These are phyloP conservation scores for Hyaloscypha bicolor DNA, from an alignment of 495 filamentous ascomycete genomes.

Conservation along the genomic window DNA sequence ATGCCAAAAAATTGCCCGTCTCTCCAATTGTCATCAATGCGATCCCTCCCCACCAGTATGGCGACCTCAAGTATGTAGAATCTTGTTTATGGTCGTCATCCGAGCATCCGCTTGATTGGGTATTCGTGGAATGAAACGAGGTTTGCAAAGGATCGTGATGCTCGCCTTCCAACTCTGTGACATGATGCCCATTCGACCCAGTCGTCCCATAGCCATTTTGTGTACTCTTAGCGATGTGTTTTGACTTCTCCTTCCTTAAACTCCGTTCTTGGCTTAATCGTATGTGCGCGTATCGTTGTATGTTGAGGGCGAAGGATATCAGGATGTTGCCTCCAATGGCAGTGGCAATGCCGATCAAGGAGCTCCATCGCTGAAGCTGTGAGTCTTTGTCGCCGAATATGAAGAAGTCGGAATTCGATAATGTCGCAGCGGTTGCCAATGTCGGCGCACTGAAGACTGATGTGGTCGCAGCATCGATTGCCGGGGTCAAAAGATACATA, in stretches of 20 bases:
- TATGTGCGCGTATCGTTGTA: conserved; percentile 94
- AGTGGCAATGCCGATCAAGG: conserved; percentile 89
- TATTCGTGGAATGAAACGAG: conserved; percentile 47
- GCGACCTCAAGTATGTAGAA: conserved; percentile 73
- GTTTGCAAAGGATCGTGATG: conserved; percentile 52
- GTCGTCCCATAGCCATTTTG: conserved; percentile 41
- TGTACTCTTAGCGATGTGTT: conserved; percentile 35
- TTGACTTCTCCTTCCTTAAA: conserved; percentile 41
- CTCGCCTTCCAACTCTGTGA: conserved; percentile 32
- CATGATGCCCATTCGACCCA: conserved; percentile 34
- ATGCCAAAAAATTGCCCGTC: conserved; percentile 94
- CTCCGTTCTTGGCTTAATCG: conserved; percentile 62
- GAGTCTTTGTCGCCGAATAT: conserved; percentile 34
- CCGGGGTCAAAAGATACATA: conserved; percentile 29
- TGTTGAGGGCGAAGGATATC: conserved; percentile 93
- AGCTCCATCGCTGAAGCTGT: conserved; percentile 77
- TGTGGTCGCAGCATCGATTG: conserved; percentile 12
- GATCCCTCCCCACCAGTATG: conserved; percentile 95
- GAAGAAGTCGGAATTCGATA: neutral
- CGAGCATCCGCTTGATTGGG: conserved; percentile 40
- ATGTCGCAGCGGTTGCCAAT: conserved; percentile 2
- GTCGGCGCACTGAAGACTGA: neutral
- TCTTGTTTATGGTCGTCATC: conserved; percentile 29
- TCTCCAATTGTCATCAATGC: conserved; percentile 91
- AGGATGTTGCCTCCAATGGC: conserved; percentile 90